Evolutionary conservation across 2,329 filamentous ascomycete genomes (phyloP).

Genomic region (Diaporthe eres): DNA sequence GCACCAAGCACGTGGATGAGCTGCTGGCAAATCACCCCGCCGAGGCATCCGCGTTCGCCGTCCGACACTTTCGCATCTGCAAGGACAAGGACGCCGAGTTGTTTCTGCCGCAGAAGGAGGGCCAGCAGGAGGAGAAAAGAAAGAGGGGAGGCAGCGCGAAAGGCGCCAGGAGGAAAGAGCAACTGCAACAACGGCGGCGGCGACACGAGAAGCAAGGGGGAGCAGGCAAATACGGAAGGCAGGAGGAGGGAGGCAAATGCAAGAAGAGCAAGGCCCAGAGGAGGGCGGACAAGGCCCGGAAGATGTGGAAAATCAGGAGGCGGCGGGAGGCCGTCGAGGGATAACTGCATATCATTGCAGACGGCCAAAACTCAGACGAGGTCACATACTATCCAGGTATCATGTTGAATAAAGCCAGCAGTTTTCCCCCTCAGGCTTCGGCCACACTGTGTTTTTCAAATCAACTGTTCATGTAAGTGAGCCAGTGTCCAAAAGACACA

Average conservation of each 20-base stretch:
- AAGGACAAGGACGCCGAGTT: neutral
- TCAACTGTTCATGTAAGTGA: neutral
- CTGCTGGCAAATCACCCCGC: neutral
- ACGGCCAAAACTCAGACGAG: neutral
- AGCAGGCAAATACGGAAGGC: neutral
- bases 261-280: neutral
- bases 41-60: neutral
- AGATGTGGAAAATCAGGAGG: neutral
- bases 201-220: neutral
- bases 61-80: neutral
- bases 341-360: neutral
- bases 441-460: neutral
- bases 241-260: neutral
- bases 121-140: neutral
- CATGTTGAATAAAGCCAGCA: neutral
- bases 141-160: neutral
- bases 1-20: neutral
- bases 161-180: neutral
- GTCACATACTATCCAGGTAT: neutral
- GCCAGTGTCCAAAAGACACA: neutral
- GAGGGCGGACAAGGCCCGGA: too few species aligned
- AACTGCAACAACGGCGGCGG: neutral
- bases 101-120: neutral
- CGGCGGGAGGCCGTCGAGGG: neutral
- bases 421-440: conserved; percentile 12